Evolutionary conservation across 768 basidiomycete genomes (phyloP), one percentile per base, ranked within the genome.

Genomic region (Pleurotus platypus): DNA sequence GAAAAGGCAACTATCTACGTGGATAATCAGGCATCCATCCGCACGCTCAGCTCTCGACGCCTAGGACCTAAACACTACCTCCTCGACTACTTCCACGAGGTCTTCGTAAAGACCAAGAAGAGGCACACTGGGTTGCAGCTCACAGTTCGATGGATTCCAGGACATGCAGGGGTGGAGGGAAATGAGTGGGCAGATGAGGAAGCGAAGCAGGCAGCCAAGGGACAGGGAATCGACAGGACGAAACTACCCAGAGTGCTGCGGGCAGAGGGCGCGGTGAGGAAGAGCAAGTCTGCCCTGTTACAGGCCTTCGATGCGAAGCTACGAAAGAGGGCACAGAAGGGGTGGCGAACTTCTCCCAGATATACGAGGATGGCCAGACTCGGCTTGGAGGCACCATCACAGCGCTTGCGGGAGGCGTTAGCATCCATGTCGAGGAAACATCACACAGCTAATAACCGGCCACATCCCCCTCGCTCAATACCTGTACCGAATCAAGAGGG

Each of bases 161-260:
- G 68, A 0, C 69, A 70, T 58, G 50, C 38, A 5, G 62, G 62
- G 6, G 61, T 70, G 4, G 50, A 30, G 9, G 70, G 70, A 1
- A 70, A 70, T 24, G 61, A 70, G 49, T 22, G 11, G 9, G 65
- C 63, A 7, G 69, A 70, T 40, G 24, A 46, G 13, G 40, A 51
- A 40, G 69, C 66, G 1, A 68, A 66, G 51, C 24, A 53, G 13
- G 69, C 69, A 24, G 58, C 61, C 7, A n/a, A 35, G 30, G 58
- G 42, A 27, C 27, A 35, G 5, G 22, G 26, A 39, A 27, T 50
- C 57, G 9, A 16, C 46, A 12, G 18, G 16, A 40, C 46, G 37
- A 18, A 20, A 15, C n/a, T 47, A 22, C 24, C 18, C 12, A 26
- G 55, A 47, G 39, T 22, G 11, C 11, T 30, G 30, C 16, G 1